Percentiles rank a stretch among this genome's conserved stretches.
phyloP scores from a whole-genome alignment of 2,329 filamentous ascomycete species.

The Exophiala phaeomuriformis region DNA sequence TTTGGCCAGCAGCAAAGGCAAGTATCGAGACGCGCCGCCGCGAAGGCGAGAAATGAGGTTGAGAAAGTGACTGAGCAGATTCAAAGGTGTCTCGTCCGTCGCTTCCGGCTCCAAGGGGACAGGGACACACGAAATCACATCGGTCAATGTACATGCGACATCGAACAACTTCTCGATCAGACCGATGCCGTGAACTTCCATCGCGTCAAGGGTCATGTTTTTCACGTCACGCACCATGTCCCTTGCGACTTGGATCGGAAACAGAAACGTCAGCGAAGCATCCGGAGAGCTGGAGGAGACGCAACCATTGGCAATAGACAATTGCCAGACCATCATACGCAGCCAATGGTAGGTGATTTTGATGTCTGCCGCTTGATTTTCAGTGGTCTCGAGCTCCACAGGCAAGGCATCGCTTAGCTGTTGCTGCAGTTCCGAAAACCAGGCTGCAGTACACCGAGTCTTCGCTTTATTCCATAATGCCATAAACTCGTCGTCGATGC shows the following conservation, averaged over 20 bases:
- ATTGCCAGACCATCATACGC: slow-evolving; percentile 64
- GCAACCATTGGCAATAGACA: slow-evolving; percentile 59
- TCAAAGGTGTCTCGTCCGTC: slow-evolving; percentile 46
- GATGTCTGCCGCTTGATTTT: slow-evolving; percentile 26
- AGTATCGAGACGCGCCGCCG: slow-evolving; percentile 67
- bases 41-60: slow-evolving; percentile 62
- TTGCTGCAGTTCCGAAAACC: slow-evolving; percentile 54
- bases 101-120: slow-evolving; percentile 34
- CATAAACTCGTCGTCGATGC: slow-evolving; percentile 59
- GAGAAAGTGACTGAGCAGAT: slow-evolving; percentile 64
- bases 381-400: slow-evolving; percentile 19
- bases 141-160: slow-evolving; percentile 63
- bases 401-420: slow-evolving; percentile 34
- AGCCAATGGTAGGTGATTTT: slow-evolving; percentile 64
- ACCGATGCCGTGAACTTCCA: slow-evolving; percentile 68
- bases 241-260: slow-evolving; percentile 55
- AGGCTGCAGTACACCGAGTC: slow-evolving; percentile 50
- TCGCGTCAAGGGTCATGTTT: slow-evolving; percentile 62
- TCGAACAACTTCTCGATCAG: slow-evolving; percentile 79
- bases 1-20: slow-evolving; percentile 70
- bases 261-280: slow-evolving; percentile 55
- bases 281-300: slow-evolving; percentile 56
- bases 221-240: slow-evolving; percentile 60
- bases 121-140: slow-evolving; percentile 60
- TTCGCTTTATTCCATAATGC: slow-evolving; percentile 60